These are phyloP conservation scores for Talinum fruticosum DNA, from an alignment of 148 eudicot species.

Conservation along the genomic window DNA sequence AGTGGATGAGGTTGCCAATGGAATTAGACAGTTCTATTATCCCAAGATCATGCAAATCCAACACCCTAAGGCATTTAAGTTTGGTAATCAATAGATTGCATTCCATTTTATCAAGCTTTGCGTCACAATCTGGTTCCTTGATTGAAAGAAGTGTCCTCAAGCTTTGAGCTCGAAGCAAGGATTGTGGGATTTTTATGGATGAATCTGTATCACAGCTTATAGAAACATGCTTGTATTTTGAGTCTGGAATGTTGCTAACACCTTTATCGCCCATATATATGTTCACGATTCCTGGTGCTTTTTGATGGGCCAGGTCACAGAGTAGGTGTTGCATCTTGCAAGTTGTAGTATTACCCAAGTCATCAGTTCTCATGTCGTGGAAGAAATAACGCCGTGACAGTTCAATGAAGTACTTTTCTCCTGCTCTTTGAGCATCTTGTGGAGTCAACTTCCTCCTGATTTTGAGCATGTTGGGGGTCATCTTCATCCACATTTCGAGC, in stretches of 20 bases:
- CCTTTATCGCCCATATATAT: background rate
- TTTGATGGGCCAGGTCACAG: conserved; percentile 4
- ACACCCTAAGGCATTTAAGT: conserved; percentile 23
- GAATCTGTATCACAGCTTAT: conserved; percentile 12
- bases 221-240: conserved; percentile 13
- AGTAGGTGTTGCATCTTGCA: conserved; percentile 29
- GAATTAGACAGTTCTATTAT: conserved; percentile 21
- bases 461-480: too few species aligned
- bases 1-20: conserved; percentile 22
- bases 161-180: background rate
- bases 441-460: too few species aligned
- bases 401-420: conserved; percentile 23
- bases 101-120: background rate
- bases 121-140: conserved; percentile 15
- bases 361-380: conserved; percentile 16
- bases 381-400: conserved; percentile 23
- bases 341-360: conserved; percentile 15
- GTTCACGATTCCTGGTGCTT: background rate
- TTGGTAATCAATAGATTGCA: conserved; percentile 11
- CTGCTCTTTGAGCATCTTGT: too few species aligned
- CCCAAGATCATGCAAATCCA: conserved; percentile 28
- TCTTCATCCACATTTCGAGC: too few species aligned
- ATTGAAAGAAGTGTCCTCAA: conserved; percentile 25
- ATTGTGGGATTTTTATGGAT: background rate
- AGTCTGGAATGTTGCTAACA: background rate